Base-by-base conservation (phyloP, 139 green algal genomes). In the Coelastrella sp. region DNA sequence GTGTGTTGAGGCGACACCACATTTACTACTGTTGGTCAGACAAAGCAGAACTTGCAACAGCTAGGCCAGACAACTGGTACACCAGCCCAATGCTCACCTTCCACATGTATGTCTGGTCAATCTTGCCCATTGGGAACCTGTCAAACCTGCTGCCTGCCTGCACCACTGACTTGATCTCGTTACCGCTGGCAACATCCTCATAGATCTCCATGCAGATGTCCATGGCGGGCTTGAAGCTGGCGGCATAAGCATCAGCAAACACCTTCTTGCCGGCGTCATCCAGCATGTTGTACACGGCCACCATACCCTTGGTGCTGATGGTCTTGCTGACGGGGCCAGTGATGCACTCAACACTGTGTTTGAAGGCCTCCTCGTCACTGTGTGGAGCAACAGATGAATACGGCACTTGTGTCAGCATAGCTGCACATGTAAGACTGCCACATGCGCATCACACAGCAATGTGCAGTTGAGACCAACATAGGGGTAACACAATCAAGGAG, bases 131-230 rank as follows among this genome's bases (percentile, higher is more conserved):
- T 84, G 98, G 98, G 95, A 98, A 99, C 71, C 96, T 94, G 93
- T 98, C 95, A 87, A 99, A 99, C 82, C 98, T 95, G 57, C 93
- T 92, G 83, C 96, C 96, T 7, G 97, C 97, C 81, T 99, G 98
- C 75, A 99, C 96, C 17, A 99, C 98, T 3, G 95, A 98, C 86
- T 96, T 95, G 95, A 99, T 99, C 95, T 99, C 98, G 92, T 99
- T 99, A 88, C 98, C 98, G 89, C 92, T 97, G n/a, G 96, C 97
- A 57, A 99, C 98, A 86, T 99, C 98, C 92, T 99, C 98, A 92
- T 99, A 99, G 92, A 98, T 98, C 96, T 99, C 98, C 64, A 97
- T 95, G 95, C 98, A 99, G 90, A 99, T 97, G 95, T 99, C 98
- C 95, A 99, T 96, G 74, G 96, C 94, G n/a, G 98, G 98, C 81